A percentile compares a stretch with the other conserved stretches of the same genome.
Conservation (phyloP, 176 grass and related monocot genomes). For the Canna indica region DNA sequence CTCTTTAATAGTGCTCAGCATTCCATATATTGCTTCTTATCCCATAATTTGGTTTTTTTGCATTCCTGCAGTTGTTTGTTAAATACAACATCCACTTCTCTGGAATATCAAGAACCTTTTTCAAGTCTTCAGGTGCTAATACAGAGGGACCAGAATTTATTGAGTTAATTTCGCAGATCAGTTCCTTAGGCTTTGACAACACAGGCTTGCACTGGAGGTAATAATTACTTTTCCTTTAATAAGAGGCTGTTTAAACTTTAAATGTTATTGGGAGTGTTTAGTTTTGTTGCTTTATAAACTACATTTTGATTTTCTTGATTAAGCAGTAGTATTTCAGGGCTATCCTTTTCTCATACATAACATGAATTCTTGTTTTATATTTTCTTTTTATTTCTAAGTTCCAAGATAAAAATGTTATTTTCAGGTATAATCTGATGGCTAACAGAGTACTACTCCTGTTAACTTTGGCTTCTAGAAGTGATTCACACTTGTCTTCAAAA, state of each 20-base stretch:
- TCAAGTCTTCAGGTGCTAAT: conserved; percentile 46
- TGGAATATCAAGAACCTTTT: conserved; percentile 86
- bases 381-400: neutral
- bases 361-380: neutral
- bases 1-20: neutral
- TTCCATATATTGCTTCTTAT: conserved; percentile 6
- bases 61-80: conserved; percentile 67
- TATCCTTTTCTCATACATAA: neutral
- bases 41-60: conserved; percentile 2
- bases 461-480: conserved; percentile 71
- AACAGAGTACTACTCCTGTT: conserved; percentile 88
- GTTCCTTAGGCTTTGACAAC: conserved; percentile 72
- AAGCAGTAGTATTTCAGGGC: neutral
- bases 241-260: neutral
- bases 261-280: neutral
- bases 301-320: neutral
- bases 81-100: conserved; percentile 88
- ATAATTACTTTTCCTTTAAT: conserved; percentile 11
- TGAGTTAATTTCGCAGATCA: conserved; percentile 72
- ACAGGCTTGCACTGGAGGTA: conserved; percentile 85
- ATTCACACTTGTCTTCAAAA: conserved; percentile 62
- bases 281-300: neutral
- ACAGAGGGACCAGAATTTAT: conserved; percentile 42
- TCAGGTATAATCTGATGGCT: conserved; percentile 98
- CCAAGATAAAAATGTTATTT: conserved; percentile 5